Evolutionary conservation across 164 flowering plant species (phyloP), one percentile per base, ranked within the genome.

Genomic region (Chimonanthus praecox): DNA sequence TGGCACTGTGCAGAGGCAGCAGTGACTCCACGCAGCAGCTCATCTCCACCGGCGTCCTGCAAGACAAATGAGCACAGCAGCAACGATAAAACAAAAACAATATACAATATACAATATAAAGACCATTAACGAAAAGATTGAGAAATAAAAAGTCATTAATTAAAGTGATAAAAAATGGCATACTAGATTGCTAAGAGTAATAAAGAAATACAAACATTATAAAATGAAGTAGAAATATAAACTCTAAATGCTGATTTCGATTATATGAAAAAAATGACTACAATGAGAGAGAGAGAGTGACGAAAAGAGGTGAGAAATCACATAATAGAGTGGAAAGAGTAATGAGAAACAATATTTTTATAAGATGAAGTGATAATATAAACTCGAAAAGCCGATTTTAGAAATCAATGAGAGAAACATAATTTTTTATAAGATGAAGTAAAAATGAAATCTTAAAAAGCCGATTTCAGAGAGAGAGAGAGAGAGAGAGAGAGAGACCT

Each of bases 1-100:
- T 91, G 20, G 94, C 94, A 10, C 91, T 85, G 84, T 93, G 96
- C 81, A 83, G 85, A 10, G 98, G 98, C 74, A 93, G 79, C 89
- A 91, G 75, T 6, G 96, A 80, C 43, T 88, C 89, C 50, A 90
- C 80, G 60, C 86, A 81, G 79, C 84, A 76, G 81, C 94, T 89
- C 94, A 88, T 58, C 81, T 87, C 94, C 68, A 92, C 89, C 3
- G 97, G 89, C n/a, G 87, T 83, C 82, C 97, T 91, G 67, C 43
- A 50, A 80, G 46, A 3, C 21, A 20, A 20, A 8, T 3, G 20
- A 49, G n/a, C 5, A 15, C 9, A 51, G 58, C 9, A 33, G 33
- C 33, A 33, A 33, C 33, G 33, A 33, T 33, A 33, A 33, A 33
- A 33, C 33, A 33, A 33, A 33, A 33, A 33, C 2, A 33, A 33